These are phyloP conservation scores for Phytophthora macrochlamydospora DNA, from an alignment of 352 stramenopile genomes.

Conservation along the genomic window DNA sequence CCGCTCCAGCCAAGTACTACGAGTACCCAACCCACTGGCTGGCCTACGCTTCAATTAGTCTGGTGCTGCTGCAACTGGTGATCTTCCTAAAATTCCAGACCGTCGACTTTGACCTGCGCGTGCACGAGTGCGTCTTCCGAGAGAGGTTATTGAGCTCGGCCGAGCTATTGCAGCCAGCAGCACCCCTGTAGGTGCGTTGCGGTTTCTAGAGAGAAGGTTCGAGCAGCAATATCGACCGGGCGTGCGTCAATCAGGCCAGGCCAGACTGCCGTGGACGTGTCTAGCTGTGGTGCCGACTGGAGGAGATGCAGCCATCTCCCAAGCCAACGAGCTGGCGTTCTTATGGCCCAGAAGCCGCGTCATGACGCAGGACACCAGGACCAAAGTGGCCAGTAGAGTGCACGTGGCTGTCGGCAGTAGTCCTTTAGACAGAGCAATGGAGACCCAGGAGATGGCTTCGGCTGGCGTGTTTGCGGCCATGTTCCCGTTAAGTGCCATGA, in stretches of 20 bases:
- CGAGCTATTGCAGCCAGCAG: conserved; percentile 24
- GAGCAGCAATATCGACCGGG: conserved; percentile 53
- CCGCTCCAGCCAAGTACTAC: conserved; percentile 57
- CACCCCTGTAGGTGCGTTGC: conserved; percentile 38
- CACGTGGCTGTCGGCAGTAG: conserved; percentile 42
- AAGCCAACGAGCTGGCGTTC: conserved; percentile 53
- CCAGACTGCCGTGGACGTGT: conserved; percentile 62
- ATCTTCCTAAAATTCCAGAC: conserved; percentile 59
- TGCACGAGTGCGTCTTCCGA: conserved; percentile 73
- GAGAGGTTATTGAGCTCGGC: conserved; percentile 50
- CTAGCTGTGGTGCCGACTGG: conserved; percentile 55
- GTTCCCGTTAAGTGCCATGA: conserved; percentile 38
- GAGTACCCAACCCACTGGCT: conserved; percentile 73
- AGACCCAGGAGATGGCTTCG: conserved; percentile 13
- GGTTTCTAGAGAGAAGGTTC: conserved; percentile 66
- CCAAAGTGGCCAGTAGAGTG: conserved; percentile 49
- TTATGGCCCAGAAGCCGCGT: conserved; percentile 65
- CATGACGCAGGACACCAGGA: conserved; percentile 25
- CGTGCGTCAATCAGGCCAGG: conserved; percentile 36
- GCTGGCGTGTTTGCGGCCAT: conserved; percentile 42
- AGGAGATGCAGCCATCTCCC: conserved; percentile 24
- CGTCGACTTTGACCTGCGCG: conserved; percentile 51
- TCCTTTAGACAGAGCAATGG: conserved; percentile 20
- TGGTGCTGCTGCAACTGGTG: conserved; percentile 52
- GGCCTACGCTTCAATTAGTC: conserved; percentile 54